phyloP scores from a whole-genome alignment of 2,329 filamentous ascomycete genomes.

The Thelonectria olida region DNA sequence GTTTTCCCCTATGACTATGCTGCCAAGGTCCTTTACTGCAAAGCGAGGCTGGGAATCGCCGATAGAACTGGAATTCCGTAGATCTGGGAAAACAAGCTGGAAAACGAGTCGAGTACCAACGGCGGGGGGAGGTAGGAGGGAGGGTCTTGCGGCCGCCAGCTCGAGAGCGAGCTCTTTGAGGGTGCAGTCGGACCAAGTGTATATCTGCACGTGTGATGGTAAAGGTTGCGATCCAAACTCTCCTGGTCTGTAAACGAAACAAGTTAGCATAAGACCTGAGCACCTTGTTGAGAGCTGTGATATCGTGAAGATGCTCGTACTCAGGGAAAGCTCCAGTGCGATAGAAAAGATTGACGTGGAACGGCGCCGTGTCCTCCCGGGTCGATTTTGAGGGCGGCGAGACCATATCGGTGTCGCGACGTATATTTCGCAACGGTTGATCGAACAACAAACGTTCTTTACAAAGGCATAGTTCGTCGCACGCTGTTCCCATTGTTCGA shows the following conservation, averaged over 20 bases:
- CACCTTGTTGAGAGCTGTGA: not conserved
- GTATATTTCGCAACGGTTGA: not conserved
- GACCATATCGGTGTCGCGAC: conserved; percentile 13
- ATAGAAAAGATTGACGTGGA: conserved; percentile 88
- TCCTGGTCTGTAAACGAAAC: conserved; percentile 62
- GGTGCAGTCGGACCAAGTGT: conserved; percentile 86
- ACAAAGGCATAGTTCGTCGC: conserved; percentile 1
- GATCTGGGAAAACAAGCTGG: conserved; percentile 85
- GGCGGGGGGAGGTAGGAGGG: conserved; percentile 75
- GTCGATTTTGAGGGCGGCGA: conserved; percentile 52
- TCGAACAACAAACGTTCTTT: too few relatives aligned
- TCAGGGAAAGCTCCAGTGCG: conserved; percentile 77
- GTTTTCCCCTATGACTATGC: conserved; percentile 76
- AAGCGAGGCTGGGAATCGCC: conserved; percentile 62
- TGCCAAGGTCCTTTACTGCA: conserved; percentile 83
- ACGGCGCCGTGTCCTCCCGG: conserved; percentile 80
- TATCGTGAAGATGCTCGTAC: conserved; percentile 48
- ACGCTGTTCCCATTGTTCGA: conserved; percentile 1
- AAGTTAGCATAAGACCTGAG: not conserved
- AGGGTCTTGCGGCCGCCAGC: conserved; percentile 71
- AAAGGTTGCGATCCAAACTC: conserved; percentile 72
- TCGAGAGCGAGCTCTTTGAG: conserved; percentile 83
- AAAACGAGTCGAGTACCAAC: conserved; percentile 89
- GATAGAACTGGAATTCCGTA: conserved; percentile 49
- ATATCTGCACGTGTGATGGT: conserved; percentile 77